Percentiles rank a stretch among this genome's conserved stretches.
Conservation (phyloP, 2,329 filamentous ascomycete genomes). For the Colletotrichum sp. region DNA sequence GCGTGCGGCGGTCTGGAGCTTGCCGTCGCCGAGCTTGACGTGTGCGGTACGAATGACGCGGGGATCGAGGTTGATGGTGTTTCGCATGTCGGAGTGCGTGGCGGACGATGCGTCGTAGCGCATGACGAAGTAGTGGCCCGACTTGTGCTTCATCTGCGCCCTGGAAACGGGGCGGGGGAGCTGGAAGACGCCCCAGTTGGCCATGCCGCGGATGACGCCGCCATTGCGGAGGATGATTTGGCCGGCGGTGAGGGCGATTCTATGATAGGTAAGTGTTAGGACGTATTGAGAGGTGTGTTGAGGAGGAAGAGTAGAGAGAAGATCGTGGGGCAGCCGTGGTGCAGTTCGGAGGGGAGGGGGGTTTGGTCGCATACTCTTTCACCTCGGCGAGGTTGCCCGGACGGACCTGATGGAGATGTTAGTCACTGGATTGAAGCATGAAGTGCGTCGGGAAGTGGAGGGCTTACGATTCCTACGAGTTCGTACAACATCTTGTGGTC, state of each 20-base stretch:
- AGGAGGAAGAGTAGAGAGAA: background rate
- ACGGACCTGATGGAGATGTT: conserved; percentile 70
- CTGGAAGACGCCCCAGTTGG: conserved; percentile 93
- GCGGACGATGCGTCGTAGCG: conserved; percentile 83
- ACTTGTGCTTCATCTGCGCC: conserved; percentile 82
- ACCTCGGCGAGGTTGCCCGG: conserved; percentile 89
- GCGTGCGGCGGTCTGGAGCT: conserved; percentile 54
- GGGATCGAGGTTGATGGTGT: conserved; percentile 83
- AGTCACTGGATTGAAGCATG: background rate
- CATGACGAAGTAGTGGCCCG: conserved; percentile 97
- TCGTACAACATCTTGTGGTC: conserved; percentile 86
- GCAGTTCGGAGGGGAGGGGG: conserved; percentile 1
- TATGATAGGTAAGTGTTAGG: conserved; percentile 37
- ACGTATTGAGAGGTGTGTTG: background rate
- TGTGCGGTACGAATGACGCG: conserved; percentile 87
- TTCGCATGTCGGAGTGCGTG: conserved; percentile 77
- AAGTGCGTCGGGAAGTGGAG: background rate
- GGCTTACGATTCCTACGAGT: conserved; percentile 88
- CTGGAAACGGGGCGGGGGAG: conserved; percentile 81
- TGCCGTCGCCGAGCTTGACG: conserved; percentile 80
- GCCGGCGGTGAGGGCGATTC: conserved; percentile 87
- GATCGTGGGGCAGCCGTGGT: conserved; percentile 6
- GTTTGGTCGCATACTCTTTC: conserved; percentile 76
- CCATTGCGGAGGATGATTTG: conserved; percentile 80
- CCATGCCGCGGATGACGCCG: conserved; percentile 89